A percentile compares a stretch with the other conserved stretches of the same genome.
Evolutionary conservation across 331 rosid species (phyloP).

Genomic region (Erythrophleum ivorense): DNA sequence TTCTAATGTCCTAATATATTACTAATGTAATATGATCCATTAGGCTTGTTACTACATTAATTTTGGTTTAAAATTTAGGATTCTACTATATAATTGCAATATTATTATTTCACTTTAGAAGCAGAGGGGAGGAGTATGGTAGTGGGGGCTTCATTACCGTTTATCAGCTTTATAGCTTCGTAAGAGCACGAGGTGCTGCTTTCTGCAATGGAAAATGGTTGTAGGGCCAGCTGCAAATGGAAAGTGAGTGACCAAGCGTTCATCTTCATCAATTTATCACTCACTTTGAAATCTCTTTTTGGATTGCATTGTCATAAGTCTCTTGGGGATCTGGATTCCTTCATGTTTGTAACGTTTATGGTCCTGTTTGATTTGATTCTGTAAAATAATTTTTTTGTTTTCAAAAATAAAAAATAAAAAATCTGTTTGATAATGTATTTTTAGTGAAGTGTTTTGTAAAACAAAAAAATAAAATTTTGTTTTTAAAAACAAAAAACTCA

Average conservation of each 20-base stretch:
- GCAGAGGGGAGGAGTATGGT: not conserved
- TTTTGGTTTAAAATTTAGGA: not conserved
- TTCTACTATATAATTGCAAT: not conserved
- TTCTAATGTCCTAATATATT: conserved; percentile 1
- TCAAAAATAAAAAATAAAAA: too few relatives aligned
- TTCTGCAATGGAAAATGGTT: not conserved
- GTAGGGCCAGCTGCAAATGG: not conserved
- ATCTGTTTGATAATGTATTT: too few relatives aligned
- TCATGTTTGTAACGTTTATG: too few relatives aligned
- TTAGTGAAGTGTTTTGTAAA: too few relatives aligned
- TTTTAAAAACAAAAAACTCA: too few relatives aligned
- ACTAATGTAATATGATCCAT: conserved; percentile 12
- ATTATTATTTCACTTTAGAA: not conserved
- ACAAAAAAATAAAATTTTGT: too few relatives aligned
- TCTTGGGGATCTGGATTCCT: not conserved
- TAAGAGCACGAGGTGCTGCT: conserved; percentile 1
- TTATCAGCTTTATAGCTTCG: not conserved
- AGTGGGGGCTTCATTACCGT: not conserved
- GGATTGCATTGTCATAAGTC: not conserved
- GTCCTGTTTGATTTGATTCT: too few relatives aligned
- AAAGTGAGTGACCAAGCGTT: not conserved
- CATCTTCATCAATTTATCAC: not conserved
- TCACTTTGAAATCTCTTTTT: not conserved
- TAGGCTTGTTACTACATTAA: not conserved
- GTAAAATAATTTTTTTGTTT: too few relatives aligned